Conservation (phyloP, 1,284 basidiomycete genomes). For the Rhodotorula sp. region DNA sequence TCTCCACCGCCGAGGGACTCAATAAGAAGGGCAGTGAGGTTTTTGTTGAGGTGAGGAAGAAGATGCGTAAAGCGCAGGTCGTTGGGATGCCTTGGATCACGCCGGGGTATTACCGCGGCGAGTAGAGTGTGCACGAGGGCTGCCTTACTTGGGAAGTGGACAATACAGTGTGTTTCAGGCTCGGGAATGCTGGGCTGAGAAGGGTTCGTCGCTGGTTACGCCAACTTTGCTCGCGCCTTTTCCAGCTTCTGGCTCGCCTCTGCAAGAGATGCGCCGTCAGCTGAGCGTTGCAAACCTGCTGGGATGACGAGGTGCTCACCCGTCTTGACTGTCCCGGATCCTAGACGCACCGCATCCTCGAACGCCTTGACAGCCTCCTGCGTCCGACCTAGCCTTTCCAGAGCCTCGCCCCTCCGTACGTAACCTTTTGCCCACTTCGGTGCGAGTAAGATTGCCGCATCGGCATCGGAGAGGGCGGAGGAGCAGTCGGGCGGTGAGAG, state of each 20-base stretch:
- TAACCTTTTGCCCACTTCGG: conserved; percentile 38
- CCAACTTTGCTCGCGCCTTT: conserved; percentile 12
- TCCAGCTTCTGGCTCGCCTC: conserved; percentile 28
- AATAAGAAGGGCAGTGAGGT: conserved; percentile 90
- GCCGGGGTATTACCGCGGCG: conserved; percentile 64
- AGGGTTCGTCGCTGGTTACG: neutral
- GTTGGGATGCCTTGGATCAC: conserved; percentile 76
- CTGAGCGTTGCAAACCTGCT: no score
- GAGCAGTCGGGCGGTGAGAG: conserved; percentile 5
- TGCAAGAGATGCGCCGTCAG: neutral
- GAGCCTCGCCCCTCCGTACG: conserved; percentile 39
- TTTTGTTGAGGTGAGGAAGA: conserved; percentile 71
- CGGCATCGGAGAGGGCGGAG: conserved; percentile 33
- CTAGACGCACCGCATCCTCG: conserved; percentile 24
- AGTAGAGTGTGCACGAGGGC: neutral
- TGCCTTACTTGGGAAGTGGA: no score
- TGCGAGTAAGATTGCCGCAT: conserved; percentile 24
- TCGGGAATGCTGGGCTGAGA: neutral
- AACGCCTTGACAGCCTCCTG: conserved; percentile 31
- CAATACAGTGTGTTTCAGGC: no score
- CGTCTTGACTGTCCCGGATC: conserved; percentile 25
- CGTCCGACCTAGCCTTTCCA: conserved; percentile 14
- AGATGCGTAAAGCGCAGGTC: conserved; percentile 66
- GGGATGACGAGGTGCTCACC: conserved; percentile 6
- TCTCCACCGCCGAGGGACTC: conserved; percentile 62